Evolutionary conservation across 2,329 filamentous ascomycete genomes (phyloP).

Genomic region (Fusarium nematophilum): DNA sequence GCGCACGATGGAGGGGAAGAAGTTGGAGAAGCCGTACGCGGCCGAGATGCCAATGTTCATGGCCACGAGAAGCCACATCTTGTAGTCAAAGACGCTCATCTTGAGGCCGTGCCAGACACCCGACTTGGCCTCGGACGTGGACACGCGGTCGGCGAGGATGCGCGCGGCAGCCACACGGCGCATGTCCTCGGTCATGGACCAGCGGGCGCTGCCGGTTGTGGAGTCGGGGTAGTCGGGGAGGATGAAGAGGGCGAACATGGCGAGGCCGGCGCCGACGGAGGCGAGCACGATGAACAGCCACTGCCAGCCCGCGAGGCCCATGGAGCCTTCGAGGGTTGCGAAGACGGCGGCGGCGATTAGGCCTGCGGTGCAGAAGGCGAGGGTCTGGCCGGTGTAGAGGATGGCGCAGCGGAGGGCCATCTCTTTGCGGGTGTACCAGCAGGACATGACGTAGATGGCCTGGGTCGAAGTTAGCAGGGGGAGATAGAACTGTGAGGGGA

Average conservation of each 20-base stretch:
- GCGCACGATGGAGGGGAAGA: conserved; percentile 2
- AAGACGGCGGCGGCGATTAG: conserved; percentile 42
- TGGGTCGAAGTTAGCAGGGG: background rate
- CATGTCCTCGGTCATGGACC: conserved; percentile 40
- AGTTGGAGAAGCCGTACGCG: conserved; percentile 17
- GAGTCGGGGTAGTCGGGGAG: conserved; percentile 40
- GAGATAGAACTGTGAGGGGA: background rate
- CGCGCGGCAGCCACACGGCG: conserved; percentile 38
- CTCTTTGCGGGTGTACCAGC: conserved; percentile 43
- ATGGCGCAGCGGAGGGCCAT: conserved; percentile 41
- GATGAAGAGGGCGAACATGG: conserved; percentile 30
- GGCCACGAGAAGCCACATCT: conserved; percentile 38
- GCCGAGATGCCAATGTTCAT: conserved; percentile 12
- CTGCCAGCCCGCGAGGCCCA: conserved; percentile 52
- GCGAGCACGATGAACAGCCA: conserved; percentile 56
- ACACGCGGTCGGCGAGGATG: conserved; percentile 39
- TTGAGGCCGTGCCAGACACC: conserved; percentile 38
- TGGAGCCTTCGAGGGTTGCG: conserved; percentile 26
- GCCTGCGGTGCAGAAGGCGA: conserved; percentile 38
- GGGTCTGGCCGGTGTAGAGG: conserved; percentile 39
- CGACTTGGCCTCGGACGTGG: conserved; percentile 34
- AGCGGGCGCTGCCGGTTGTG: conserved; percentile 37
- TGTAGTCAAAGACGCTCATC: conserved; percentile 37
- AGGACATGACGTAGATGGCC: background rate
- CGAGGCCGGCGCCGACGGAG: conserved; percentile 28